These are phyloP conservation scores for Euphorbia pulcherrima DNA, from an alignment of 345 rosid species.

Conservation along the genomic window DNA sequence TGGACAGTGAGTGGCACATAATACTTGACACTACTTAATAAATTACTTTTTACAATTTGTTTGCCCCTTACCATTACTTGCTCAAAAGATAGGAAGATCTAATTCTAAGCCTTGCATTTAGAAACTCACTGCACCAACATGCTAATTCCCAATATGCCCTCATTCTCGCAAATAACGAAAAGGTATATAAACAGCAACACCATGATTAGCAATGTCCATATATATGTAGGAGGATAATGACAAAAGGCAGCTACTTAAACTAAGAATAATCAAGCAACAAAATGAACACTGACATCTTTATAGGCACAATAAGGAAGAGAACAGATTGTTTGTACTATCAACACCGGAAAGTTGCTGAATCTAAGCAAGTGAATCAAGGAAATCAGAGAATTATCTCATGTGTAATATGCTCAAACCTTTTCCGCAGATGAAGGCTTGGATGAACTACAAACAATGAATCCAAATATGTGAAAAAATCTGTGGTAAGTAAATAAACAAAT, in stretches of 20 bases:
- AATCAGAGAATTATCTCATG: not conserved
- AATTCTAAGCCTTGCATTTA: slow-evolving; percentile 11
- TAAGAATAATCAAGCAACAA: not conserved
- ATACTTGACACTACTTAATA: not conserved
- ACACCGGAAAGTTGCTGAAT: not conserved
- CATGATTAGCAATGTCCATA: not conserved
- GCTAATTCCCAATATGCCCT: not conserved
- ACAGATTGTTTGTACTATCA: not conserved
- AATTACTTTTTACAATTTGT: not conserved
- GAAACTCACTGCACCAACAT: slow-evolving; percentile 1
- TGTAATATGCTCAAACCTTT: not conserved
- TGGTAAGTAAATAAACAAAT: not conserved
- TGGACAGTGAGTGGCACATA: no score
- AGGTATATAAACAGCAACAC: not conserved
- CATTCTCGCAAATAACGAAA: slow-evolving; percentile 5
- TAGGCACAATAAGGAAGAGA: not conserved
- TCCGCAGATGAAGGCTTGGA: not conserved
- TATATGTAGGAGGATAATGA: not conserved
- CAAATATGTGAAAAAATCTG: slow-evolving; percentile 3
- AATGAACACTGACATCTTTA: not conserved
- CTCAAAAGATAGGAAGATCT: slow-evolving; percentile 5
- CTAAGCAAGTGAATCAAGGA: not conserved
- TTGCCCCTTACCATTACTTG: slow-evolving; percentile 1
- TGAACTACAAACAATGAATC: slow-evolving; percentile 5
- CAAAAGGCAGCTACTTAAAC: not conserved